Base-by-base conservation (phyloP, 2,329 filamentous ascomycete genomes). In the Xylaria sp. region DNA sequence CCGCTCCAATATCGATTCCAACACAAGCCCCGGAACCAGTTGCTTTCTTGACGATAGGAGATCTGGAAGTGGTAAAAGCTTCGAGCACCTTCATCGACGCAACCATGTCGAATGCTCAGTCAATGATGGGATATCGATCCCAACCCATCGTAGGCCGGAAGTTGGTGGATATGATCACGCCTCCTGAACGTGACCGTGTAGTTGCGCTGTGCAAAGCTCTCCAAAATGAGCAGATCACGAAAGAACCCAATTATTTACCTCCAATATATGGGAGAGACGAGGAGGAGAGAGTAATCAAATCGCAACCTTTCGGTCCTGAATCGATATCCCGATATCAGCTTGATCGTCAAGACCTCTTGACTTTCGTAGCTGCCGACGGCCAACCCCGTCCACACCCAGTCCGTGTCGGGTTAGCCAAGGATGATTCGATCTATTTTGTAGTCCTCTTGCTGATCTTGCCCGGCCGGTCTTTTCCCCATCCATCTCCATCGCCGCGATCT, bases 351-450 rank as follows among this genome's bases (percentile, higher is more conserved):
- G 87, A 90, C 54, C 83, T 84, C 72, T 79, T 90, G 53, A 85
- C 83, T 1, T 90, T 91, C 71, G 77, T 82, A 58, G 80, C 82
- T 2, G 78, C 80, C 2, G 86, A 89, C 60, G 86, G 87, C 20
- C 86, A 87, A 66, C 80, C 81, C 36, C 81, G 87, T 67, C 80
- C 81, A 10, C 84, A 85, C 67, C 79, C 83, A 1, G 80, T 88
- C 36, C 86, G 85, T 1, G 75, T 90, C 44, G 87, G 88, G 0
- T 80, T 90, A 36, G 86, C 84, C 13, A 90, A 89, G 73, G 85
- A 85, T 69, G 86, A 87, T 4, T 88, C 87, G 46, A 87, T 89
- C 66, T 90, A 88, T 76, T 90, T 90, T 71, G 83, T 90, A 49
- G 85, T 89, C 7, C 73, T 90, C 63, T 72, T 84, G 48, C 75